These are phyloP conservation scores for Rhodosporidiobolus sp. DNA, from an alignment of 768 basidiomycete genomes.

Conservation along the genomic window DNA sequence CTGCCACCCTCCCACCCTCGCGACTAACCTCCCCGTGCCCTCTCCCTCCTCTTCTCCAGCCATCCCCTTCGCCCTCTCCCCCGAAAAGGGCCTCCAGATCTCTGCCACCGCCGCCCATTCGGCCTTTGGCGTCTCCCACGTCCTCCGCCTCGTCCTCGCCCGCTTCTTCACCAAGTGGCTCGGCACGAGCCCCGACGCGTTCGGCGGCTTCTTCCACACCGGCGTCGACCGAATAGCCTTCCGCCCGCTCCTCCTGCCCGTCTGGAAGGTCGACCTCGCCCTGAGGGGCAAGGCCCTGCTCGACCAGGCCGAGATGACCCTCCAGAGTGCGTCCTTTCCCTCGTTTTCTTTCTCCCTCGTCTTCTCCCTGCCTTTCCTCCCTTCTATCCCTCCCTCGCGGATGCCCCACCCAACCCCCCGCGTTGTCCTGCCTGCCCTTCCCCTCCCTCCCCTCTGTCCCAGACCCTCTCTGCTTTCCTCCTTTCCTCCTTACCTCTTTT, in stretches of 20 bases:
- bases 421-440: no score
- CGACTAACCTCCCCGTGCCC: no score
- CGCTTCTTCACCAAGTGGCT: slow-evolving; percentile 17
- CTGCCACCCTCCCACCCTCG: no score
- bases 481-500: no score
- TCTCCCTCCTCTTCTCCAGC: background rate
- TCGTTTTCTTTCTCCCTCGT: background rate
- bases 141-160: slow-evolving; percentile 15
- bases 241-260: slow-evolving; percentile 20
- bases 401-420: no score
- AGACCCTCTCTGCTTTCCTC: no score
- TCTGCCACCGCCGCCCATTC: slow-evolving; percentile 19
- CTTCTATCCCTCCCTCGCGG: no score
- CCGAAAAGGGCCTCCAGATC: background rate
- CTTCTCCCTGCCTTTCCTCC: background rate
- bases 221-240: slow-evolving; percentile 15
- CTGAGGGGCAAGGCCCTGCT: slow-evolving; percentile 23
- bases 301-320: slow-evolving; percentile 9
- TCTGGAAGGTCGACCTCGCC: slow-evolving; percentile 31
- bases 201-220: slow-evolving; percentile 3
- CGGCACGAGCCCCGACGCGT: background rate
- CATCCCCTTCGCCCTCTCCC: slow-evolving; percentile 20
- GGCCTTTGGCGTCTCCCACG: slow-evolving; percentile 20
- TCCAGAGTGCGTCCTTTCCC: slow-evolving; percentile 3
- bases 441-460: no score